Evolutionary conservation across 257 asterid genomes (phyloP).

Genomic region (Penstemon barbatus): DNA sequence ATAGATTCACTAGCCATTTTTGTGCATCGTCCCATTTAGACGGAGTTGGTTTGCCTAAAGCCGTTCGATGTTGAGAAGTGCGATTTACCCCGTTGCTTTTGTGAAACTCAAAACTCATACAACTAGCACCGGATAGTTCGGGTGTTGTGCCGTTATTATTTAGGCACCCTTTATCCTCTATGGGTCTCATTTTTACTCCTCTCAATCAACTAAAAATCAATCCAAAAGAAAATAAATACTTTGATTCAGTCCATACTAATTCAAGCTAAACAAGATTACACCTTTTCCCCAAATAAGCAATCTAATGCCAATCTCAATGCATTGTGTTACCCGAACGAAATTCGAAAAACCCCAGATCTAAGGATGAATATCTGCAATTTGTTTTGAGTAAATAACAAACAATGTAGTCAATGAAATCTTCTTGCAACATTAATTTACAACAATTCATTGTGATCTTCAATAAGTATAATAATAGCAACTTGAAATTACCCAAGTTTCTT

Average conservation of each 20-base stretch:
- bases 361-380: conserved; percentile 37
- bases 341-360: conserved; percentile 4
- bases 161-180: conserved; percentile 78
- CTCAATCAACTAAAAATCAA: conserved; percentile 8
- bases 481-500: not conserved
- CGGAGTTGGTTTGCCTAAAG: conserved; percentile 82
- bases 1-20: conserved; percentile 88
- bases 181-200: conserved; percentile 52
- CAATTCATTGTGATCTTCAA: not conserved
- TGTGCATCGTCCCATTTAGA: conserved; percentile 99
- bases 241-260: not conserved
- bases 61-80: conserved; percentile 55
- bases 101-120: conserved; percentile 62
- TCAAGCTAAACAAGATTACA: not conserved
- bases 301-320: conserved; percentile 23
- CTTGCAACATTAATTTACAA: not conserved
- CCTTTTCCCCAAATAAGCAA: conserved; percentile 10
- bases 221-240: not conserved
- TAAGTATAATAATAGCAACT: not conserved
- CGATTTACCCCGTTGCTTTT: conserved; percentile 49
- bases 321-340: conserved; percentile 1
- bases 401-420: conserved; percentile 4
- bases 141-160: conserved; percentile 43
- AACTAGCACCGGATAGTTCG: conserved; percentile 42
- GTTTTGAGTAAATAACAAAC: conserved; percentile 23